A percentile compares a stretch with the other conserved stretches of the same genome.
Conservation (phyloP, 306 rosid genomes). For the Vachellia pachyceras region DNA sequence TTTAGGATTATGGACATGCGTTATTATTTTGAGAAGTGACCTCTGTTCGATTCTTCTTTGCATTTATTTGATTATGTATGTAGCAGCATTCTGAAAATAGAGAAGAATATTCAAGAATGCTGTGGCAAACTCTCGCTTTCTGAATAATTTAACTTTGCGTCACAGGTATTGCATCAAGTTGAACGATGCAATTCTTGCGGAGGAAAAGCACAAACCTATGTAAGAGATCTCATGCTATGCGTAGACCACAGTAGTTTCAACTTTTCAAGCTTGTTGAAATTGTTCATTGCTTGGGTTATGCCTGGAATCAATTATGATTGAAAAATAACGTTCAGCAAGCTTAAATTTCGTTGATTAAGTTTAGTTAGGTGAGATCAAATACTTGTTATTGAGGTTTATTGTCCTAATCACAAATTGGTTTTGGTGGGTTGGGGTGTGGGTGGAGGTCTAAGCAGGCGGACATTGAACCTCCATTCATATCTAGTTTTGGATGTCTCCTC, state of each 20-base stretch:
- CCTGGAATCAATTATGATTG: not conserved
- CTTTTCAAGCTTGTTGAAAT: not conserved
- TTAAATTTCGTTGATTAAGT: not conserved
- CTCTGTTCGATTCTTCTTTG: not conserved
- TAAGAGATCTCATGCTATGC: constrained; percentile 35
- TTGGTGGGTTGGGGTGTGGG: not conserved
- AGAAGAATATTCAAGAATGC: not conserved
- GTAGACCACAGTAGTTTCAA: not conserved
- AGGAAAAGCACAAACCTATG: constrained; percentile 93
- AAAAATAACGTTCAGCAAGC: not conserved
- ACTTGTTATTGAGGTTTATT: no score
- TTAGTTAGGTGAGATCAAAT: not conserved
- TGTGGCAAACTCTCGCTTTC: constrained; percentile 32
- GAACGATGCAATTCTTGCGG: constrained; percentile 89
- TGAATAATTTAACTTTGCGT: not conserved
- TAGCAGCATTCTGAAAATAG: constrained; percentile 4
- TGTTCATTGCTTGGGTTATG: not conserved
- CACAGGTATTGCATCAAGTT: constrained; percentile 72
- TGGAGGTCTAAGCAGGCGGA: constrained; percentile 7
- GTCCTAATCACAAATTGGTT: not conserved
- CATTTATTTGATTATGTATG: not conserved
- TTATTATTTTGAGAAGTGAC: not conserved
- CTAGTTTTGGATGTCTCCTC: constrained; percentile 1
- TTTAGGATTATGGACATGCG: not conserved
- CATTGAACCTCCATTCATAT: constrained; percentile 4